Conservation (phyloP, 306 rosid genomes). For the Cicer bijugum region DNA sequence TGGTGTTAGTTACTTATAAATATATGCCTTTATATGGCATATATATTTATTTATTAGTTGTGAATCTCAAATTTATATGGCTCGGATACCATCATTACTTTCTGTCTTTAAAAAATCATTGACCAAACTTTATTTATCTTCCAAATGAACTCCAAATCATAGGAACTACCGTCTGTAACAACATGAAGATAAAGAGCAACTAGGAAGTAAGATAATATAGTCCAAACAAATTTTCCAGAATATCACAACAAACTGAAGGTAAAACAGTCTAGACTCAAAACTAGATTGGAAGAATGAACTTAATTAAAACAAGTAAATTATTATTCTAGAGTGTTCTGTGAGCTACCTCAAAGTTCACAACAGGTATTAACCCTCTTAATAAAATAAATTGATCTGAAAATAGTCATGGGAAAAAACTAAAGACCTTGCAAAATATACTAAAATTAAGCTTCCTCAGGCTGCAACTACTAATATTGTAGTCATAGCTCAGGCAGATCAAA, state of each 20-base stretch:
- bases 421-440: slow-evolving; percentile 34
- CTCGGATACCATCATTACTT: background rate
- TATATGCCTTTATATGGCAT: too few species aligned
- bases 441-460: slow-evolving; percentile 37
- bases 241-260: background rate
- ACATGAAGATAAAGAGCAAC: background rate
- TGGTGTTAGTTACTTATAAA: too few species aligned
- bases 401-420: slow-evolving; percentile 33
- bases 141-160: background rate
- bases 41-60: background rate
- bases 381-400: slow-evolving; percentile 40
- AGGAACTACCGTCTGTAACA: too few species aligned
- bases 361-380: slow-evolving; percentile 20
- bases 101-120: background rate
- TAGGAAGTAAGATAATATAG: background rate
- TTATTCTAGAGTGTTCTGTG: slow-evolving; percentile 38
- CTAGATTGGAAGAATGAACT: slow-evolving; percentile 20
- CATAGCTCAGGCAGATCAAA: slow-evolving; percentile 15
- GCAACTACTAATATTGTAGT: slow-evolving; percentile 28
- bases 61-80: background rate
- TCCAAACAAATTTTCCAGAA: background rate
- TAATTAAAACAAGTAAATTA: slow-evolving; percentile 23
- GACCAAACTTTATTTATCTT: background rate
- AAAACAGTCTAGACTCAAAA: slow-evolving; percentile 3
- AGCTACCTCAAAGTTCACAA: slow-evolving; percentile 38